Percentiles rank a stretch among this genome's conserved stretches.
These are phyloP conservation scores for Phytophthora cajani DNA, from an alignment of 352 stramenopile species.

Conservation along the genomic window DNA sequence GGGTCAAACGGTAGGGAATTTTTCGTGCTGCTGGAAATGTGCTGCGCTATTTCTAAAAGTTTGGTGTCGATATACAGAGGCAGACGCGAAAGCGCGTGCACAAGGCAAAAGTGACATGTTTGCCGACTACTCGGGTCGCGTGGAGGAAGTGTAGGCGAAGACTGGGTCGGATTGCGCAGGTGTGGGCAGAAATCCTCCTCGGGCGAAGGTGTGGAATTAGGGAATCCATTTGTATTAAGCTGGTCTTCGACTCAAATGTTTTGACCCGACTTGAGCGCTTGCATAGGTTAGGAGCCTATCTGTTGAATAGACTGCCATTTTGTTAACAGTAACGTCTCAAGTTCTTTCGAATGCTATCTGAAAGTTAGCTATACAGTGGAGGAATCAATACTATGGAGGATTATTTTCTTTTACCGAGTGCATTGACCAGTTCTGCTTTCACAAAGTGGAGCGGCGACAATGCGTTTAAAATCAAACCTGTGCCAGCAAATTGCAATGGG, in stretches of 20 bases:
- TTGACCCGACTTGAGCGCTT: neutral
- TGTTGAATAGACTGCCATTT: conserved; percentile 29
- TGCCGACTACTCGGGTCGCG: conserved; percentile 65
- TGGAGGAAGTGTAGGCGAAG: conserved; percentile 67
- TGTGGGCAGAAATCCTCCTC: neutral
- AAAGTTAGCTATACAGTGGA: too few relatives aligned
- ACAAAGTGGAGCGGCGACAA: too few relatives aligned
- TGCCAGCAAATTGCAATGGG: too few relatives aligned
- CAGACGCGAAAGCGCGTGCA: conserved; percentile 40
- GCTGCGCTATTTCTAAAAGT: neutral
- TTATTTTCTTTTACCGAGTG: too few relatives aligned
- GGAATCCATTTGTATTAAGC: neutral
- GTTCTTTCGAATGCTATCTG: too few relatives aligned
- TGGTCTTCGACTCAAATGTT: neutral
- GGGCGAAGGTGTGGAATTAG: neutral
- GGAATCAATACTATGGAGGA: too few relatives aligned
- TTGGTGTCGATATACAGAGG: conserved; percentile 16
- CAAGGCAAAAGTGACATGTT: conserved; percentile 76
- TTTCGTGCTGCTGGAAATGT: neutral
- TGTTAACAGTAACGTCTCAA: neutral
- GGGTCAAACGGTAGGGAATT: conserved; percentile 33
- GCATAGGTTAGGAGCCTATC: conserved; percentile 7
- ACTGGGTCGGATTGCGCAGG: neutral
- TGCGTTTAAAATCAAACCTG: too few relatives aligned
- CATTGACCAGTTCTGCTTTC: too few relatives aligned